A percentile compares a stretch with the other conserved stretches of the same genome.
Evolutionary conservation across 495 filamentous ascomycete genomes (phyloP).

Genomic region (Astrothelium subdiscretum): DNA sequence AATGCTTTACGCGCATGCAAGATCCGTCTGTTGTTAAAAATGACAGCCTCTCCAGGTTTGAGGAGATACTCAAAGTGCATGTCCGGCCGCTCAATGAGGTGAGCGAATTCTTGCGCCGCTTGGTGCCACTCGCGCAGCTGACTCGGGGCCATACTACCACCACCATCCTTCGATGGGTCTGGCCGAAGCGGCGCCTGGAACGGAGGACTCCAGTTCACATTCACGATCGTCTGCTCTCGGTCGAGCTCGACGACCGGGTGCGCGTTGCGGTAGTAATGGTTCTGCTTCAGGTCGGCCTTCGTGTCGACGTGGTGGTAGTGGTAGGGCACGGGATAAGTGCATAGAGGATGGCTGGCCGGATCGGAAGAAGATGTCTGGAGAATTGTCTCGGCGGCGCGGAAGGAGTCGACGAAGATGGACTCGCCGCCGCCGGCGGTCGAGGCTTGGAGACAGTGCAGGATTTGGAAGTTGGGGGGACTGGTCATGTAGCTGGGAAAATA

Average conservation of each 20-base stretch:
- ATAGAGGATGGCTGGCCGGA: constrained; percentile 7
- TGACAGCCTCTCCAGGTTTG: constrained; percentile 65
- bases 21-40: constrained; percentile 75
- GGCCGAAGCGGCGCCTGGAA: constrained; percentile 18
- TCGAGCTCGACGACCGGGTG: constrained; percentile 44
- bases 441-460: constrained; percentile 77
- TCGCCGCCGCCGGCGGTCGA: constrained; percentile 57
- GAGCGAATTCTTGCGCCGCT: constrained; percentile 36
- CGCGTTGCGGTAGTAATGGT: constrained; percentile 44
- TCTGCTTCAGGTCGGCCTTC: neutral
- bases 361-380: constrained; percentile 2
- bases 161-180: neutral
- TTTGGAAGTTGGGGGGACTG: constrained; percentile 65
- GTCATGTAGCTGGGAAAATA: constrained; percentile 53
- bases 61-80: constrained; percentile 59
- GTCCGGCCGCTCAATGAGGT: constrained; percentile 33
- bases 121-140: constrained; percentile 11
- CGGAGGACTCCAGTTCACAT: constrained; percentile 20
- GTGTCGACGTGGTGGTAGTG: constrained; percentile 53
- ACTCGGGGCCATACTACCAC: neutral
- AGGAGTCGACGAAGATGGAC: constrained; percentile 68
- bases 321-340: constrained; percentile 40
- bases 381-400: constrained; percentile 47
- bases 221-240: constrained; percentile 13
- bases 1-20: constrained; percentile 70